A percentile compares a stretch with the other conserved stretches of the same genome.
phyloP scores from a whole-genome alignment of 169 alveolate species.

The Plasmodium vivax region DNA sequence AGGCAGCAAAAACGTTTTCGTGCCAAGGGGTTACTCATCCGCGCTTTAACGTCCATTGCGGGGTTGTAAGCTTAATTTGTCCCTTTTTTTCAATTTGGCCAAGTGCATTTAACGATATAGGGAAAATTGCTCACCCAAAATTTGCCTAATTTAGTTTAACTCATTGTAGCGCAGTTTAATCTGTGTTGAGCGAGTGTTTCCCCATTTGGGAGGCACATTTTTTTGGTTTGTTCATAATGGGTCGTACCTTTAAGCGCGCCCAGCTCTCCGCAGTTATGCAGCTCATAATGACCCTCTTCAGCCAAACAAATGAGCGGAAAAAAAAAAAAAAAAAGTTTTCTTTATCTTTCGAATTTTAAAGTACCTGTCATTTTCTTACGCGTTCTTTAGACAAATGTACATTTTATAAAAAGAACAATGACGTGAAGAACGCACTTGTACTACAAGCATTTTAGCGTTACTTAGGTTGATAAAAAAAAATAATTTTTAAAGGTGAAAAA shows the following conservation, averaged over 20 bases:
- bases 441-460: neutral
- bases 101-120: neutral
- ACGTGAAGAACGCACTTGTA: neutral
- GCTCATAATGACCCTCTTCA: neutral
- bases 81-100: neutral
- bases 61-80: neutral
- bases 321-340: neutral
- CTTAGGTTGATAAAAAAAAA: neutral
- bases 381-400: constrained; percentile 1
- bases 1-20: neutral
- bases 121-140: neutral
- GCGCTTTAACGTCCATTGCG: neutral
- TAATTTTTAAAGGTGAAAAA: neutral
- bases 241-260: neutral
- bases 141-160: neutral
- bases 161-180: neutral
- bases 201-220: neutral
- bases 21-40: neutral
- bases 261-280: neutral
- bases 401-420: neutral
- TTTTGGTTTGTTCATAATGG: neutral
- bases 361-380: neutral
- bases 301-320: neutral
- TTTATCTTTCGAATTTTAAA: neutral
- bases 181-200: neutral